These are phyloP conservation scores for Amanita pseudoporphyria DNA, from an alignment of 768 basidiomycete genomes.

Conservation along the genomic window DNA sequence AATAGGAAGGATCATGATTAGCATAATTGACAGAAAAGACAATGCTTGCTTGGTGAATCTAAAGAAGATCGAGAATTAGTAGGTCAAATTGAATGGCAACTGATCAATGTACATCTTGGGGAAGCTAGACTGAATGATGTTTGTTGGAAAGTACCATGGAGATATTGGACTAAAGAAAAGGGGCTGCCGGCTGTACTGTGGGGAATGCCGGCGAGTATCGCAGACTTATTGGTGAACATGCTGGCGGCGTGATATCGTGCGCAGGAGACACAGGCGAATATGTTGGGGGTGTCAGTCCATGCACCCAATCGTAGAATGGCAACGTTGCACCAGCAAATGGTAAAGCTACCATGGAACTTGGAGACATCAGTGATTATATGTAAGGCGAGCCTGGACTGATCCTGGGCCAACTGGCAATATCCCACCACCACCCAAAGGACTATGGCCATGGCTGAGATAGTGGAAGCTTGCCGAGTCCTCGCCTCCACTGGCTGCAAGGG, in stretches of 20 bases:
- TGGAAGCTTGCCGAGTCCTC: slow-evolving; percentile 76
- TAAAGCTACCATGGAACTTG: slow-evolving; percentile 73
- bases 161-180: slow-evolving; percentile 89
- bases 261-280: slow-evolving; percentile 87
- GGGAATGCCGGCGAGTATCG: slow-evolving; percentile 83
- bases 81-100: slow-evolving; percentile 5
- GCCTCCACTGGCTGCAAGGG: slow-evolving; percentile 76
- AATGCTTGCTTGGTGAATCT: slow-evolving; percentile 75
- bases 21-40: slow-evolving; percentile 10
- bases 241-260: slow-evolving; percentile 73
- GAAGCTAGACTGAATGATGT: slow-evolving; percentile 90
- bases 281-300: slow-evolving; percentile 61
- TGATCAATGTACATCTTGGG: slow-evolving; percentile 61
- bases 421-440: slow-evolving; percentile 72
- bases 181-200: slow-evolving; percentile 80
- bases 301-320: slow-evolving; percentile 67
- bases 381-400: slow-evolving; percentile 88
- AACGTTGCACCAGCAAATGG: slow-evolving; percentile 78
- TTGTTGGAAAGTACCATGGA: slow-evolving; percentile 82
- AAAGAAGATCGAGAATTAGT: slow-evolving; percentile 14
- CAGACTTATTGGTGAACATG: slow-evolving; percentile 78
- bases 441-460: slow-evolving; percentile 71
- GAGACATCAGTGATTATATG: slow-evolving; percentile 82
- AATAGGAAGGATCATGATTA: slow-evolving; percentile 13
- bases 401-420: slow-evolving; percentile 86